Evolutionary conservation across 129 eudicot genomes (phyloP).

Genomic region (Pulicaria dysenterica): DNA sequence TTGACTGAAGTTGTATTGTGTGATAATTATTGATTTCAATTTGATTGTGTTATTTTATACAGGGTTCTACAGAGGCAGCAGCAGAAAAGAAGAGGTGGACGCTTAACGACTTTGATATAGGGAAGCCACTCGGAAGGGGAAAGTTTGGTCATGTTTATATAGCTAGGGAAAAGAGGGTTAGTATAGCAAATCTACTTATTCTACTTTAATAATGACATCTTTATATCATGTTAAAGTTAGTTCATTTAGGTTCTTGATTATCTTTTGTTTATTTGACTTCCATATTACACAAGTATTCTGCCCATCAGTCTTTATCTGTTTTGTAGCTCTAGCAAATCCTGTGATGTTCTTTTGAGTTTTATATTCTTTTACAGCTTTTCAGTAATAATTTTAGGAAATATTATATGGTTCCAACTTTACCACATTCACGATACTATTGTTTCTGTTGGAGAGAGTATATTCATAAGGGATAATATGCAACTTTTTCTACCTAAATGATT

Average conservation of each 20-base stretch:
- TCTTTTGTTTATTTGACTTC: neutral
- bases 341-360: neutral
- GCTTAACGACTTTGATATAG: slow-evolving; percentile 41
- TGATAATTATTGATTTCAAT: neutral
- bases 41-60: neutral
- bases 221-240: neutral
- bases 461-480: neutral
- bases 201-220: neutral
- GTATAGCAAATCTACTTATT: slow-evolving; percentile 15
- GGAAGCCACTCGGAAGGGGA: slow-evolving; percentile 47
- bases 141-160: slow-evolving; percentile 44
- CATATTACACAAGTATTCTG: neutral
- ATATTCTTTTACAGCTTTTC: neutral
- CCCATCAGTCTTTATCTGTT: neutral
- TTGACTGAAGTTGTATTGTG: neutral
- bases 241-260: neutral
- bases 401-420: neutral
- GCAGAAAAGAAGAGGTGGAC: slow-evolving; percentile 48
- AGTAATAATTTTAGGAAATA: neutral
- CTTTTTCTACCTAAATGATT: neutral
- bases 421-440: neutral
- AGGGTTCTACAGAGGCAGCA: slow-evolving; percentile 36
- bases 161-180: slow-evolving; percentile 46
- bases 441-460: neutral
- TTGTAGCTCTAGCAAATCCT: neutral